Evolutionary conservation across 1,284 basidiomycete species (phyloP).

Genomic region (Blastosporella zonata): DNA sequence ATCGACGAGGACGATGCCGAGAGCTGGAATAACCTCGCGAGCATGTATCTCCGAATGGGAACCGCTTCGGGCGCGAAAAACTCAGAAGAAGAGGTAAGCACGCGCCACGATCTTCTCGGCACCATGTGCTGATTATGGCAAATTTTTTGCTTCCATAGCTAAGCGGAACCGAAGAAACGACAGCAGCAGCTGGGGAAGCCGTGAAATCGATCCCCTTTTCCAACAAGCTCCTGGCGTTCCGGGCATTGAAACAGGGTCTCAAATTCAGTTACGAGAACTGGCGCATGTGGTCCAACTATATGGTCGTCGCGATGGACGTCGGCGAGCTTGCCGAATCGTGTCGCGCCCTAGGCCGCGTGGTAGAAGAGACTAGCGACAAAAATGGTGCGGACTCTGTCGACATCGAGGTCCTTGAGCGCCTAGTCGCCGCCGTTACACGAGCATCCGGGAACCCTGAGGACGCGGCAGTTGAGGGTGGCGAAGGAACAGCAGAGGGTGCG

Average conservation of each 20-base stretch:
- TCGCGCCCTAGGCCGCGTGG: slow-evolving; percentile 78
- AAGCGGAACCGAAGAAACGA: neutral
- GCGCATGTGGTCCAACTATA: slow-evolving; percentile 99
- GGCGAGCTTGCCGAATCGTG: slow-evolving; percentile 89
- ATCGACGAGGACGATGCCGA: slow-evolving; percentile 97
- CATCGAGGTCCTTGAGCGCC: slow-evolving; percentile 81
- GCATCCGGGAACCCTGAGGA: slow-evolving; percentile 41
- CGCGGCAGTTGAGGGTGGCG: slow-evolving; percentile 24
- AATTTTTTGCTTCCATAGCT: neutral
- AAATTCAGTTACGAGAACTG: slow-evolving; percentile 87
- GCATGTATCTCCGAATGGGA: slow-evolving; percentile 85
- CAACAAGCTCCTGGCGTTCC: slow-evolving; percentile 88
- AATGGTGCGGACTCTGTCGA: slow-evolving; percentile 66
- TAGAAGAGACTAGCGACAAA: slow-evolving; percentile 76
- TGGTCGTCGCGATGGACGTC: slow-evolving; percentile 91
- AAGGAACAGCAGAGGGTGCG: slow-evolving; percentile 22
- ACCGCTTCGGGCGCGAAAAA: slow-evolving; percentile 40
- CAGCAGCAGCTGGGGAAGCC: slow-evolving; percentile 12
- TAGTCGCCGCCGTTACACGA: slow-evolving; percentile 82
- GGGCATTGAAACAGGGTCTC: slow-evolving; percentile 90
- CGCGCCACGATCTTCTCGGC: slow-evolving; percentile 5
- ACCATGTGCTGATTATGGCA: neutral
- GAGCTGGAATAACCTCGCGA: slow-evolving; percentile 98
- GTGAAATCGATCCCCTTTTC: slow-evolving; percentile 47
- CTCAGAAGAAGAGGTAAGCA: slow-evolving; percentile 20